phyloP scores from a whole-genome alignment of 2,329 filamentous ascomycete species.

The Talaromyces sp. region DNA sequence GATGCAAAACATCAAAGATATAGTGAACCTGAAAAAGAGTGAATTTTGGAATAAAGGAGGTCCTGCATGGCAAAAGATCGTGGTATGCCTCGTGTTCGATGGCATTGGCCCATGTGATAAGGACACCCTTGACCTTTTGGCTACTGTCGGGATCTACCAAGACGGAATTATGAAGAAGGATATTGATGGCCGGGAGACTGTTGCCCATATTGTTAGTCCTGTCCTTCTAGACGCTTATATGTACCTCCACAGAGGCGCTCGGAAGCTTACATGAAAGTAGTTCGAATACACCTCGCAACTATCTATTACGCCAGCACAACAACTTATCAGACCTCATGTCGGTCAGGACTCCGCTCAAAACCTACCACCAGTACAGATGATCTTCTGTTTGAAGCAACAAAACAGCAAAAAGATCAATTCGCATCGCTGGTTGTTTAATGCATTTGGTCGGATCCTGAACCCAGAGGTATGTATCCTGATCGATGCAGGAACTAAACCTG shows the following conservation, averaged over 20 bases:
- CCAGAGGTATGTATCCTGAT: slow-evolving; percentile 6
- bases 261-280: not conserved
- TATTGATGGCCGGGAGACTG: slow-evolving; percentile 5
- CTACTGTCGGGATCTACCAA: slow-evolving; percentile 9
- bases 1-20: slow-evolving; percentile 7
- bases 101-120: slow-evolving; percentile 6
- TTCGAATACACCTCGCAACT: slow-evolving; percentile 9
- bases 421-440: slow-evolving; percentile 9
- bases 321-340: not conserved
- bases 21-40: slow-evolving; percentile 1
- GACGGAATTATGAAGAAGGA: slow-evolving; percentile 6
- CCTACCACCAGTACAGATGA: slow-evolving; percentile 8
- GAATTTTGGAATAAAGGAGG: slow-evolving; percentile 10
- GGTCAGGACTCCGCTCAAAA: not conserved
- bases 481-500: slow-evolving; percentile 6
- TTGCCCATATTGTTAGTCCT: slow-evolving; percentile 8
- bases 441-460: slow-evolving; percentile 7
- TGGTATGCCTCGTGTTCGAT: slow-evolving; percentile 2
- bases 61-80: slow-evolving; percentile 10
- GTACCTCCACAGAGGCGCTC: not conserved
- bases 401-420: slow-evolving; percentile 8
- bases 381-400: slow-evolving; percentile 7
- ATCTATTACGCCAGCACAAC: slow-evolving; percentile 3
- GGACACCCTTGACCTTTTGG: slow-evolving; percentile 4
- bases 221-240: not conserved